Evolutionary conservation across 169 alveolate genomes (phyloP), one percentile per base, ranked within the genome.

Genomic region (Condylostoma magnum): DNA sequence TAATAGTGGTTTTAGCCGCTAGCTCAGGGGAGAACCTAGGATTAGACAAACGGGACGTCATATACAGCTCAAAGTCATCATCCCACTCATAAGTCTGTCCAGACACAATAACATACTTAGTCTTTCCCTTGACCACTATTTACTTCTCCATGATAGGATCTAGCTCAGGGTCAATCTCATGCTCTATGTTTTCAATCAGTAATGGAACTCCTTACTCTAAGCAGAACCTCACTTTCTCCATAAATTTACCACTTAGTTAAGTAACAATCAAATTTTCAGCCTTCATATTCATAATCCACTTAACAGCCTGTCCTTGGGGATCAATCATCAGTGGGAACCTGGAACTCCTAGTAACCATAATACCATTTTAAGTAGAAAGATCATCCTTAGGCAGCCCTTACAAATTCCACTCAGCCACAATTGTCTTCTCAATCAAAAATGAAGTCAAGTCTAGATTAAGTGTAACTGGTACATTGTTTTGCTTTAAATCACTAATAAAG

Each of bases 21-120:
- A 95, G 88, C 82, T 97, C 99, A 15, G 99, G 99, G 3, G 98
- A 89, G 91, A 94, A 97, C 77, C 93, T 96, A 34, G 99, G 99
- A 54, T 97, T 97, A 28, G 97, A 96, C 15, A 96, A 94, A 84
- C 96, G 90, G 47, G 98, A 95, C 46, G 98, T 94, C 97, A 97
- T 81, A 87, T 85, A 96, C 57, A 97, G 95, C 84, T 91, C 93
- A 91, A 96, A 97, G 52, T 95, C 94, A 70, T 90, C 94, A 58
- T 93, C 92, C 83, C 89, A 96, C 77, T 96, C 98, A 50, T 94
- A 89, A 57, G 94, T 90, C 56, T 91, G 89, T 77, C 96, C 99
- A 43, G 96, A 95, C 47, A 96, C 80, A 38, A 92, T 83, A 69
- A 96, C 89, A 77, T 90, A 86, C 69, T 86, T 87, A 67, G 82